Evolutionary conservation across 2,329 filamentous ascomycete genomes (phyloP), one percentile per base, ranked within the genome.

Genomic region (Seiridium unicorne): DNA sequence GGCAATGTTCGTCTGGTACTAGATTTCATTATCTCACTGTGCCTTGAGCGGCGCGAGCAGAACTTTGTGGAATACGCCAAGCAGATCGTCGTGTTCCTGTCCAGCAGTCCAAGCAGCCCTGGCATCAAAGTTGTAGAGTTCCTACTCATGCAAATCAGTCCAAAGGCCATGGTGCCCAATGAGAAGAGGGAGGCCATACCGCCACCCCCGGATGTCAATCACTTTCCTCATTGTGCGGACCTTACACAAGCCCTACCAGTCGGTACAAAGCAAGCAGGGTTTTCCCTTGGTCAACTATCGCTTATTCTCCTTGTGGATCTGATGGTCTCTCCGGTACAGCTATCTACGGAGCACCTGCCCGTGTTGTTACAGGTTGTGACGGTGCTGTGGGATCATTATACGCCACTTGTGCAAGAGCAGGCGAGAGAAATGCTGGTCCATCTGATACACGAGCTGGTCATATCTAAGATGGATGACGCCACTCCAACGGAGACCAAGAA

Each of bases 21-120:
- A 1, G 93, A 98, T 72, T 99, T 99, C 71, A 95, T 99, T 74
- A 98, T 99, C 75, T 89, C 88, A 35, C 84, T 98, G 4, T 99
- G 95, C 67, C 79, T 99, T 9, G 95, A 99, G 69, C 88, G 94
- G 38, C 88, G 94, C 54, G 96, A 99, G 73, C 95, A 99, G 69
- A 98, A 97, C 68, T 99, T 97, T 73, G 94, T 99, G 59, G 92
- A 97, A 67, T 97, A 96, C 71, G 94, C 94, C 4, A 99, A 98
- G 77, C 95, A 99, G 74, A 95, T 99, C 57, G 93, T 98, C 13
- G 96, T 99, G 0, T 98, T 97, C 72, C 75, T 99, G 4, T 96
- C 95, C 0, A 95, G 92, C 65, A 97, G 84, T 0, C 82, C 80
- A 63, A 84, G 79, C 84, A 70, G 90, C 76, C 71, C 93, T 2